Percentiles rank a stretch among this genome's conserved stretches.
Evolutionary conservation across 2,329 filamentous ascomycete genomes (phyloP).

Genomic region (Neonectria ditissima): DNA sequence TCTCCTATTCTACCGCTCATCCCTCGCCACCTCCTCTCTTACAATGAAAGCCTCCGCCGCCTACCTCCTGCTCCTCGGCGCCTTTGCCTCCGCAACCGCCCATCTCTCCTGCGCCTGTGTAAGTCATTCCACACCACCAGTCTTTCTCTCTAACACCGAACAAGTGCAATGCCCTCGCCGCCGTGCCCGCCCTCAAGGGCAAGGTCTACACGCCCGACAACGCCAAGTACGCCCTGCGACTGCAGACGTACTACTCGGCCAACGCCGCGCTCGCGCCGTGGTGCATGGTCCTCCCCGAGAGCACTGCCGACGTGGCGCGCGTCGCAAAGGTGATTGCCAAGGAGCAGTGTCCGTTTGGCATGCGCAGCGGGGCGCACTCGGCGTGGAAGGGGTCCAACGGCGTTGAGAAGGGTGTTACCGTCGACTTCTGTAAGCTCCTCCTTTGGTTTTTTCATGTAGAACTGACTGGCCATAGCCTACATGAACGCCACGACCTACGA

Average conservation of each 20-base stretch:
- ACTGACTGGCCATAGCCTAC: constrained; percentile 14
- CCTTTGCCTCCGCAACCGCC: constrained; percentile 2
- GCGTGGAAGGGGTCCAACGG: constrained; percentile 47
- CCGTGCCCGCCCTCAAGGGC: constrained; percentile 34
- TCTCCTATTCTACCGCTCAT: background rate
- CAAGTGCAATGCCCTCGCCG: constrained; percentile 42
- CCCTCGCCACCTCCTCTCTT: background rate
- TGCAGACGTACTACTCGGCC: constrained; percentile 47
- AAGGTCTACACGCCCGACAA: constrained; percentile 40
- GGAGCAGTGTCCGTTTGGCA: constrained; percentile 45
- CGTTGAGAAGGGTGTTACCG: constrained; percentile 44
- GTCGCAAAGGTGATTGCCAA: constrained; percentile 37
- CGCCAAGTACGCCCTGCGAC: constrained; percentile 36
- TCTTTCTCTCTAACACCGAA: background rate
- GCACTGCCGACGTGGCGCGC: constrained; percentile 40
- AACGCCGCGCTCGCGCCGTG: constrained; percentile 46
- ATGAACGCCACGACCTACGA: constrained; percentile 50
- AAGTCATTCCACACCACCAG: background rate
- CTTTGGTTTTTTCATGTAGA: background rate
- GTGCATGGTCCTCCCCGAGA: constrained; percentile 46
- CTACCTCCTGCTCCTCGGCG: constrained; percentile 5
- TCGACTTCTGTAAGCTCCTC: constrained; percentile 41
- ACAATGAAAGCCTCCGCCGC: constrained; percentile 20
- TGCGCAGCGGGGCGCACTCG: constrained; percentile 50
- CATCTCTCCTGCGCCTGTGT: constrained; percentile 19